These are phyloP conservation scores for Vigna radiata DNA, from an alignment of 306 rosid species.

Conservation along the genomic window DNA sequence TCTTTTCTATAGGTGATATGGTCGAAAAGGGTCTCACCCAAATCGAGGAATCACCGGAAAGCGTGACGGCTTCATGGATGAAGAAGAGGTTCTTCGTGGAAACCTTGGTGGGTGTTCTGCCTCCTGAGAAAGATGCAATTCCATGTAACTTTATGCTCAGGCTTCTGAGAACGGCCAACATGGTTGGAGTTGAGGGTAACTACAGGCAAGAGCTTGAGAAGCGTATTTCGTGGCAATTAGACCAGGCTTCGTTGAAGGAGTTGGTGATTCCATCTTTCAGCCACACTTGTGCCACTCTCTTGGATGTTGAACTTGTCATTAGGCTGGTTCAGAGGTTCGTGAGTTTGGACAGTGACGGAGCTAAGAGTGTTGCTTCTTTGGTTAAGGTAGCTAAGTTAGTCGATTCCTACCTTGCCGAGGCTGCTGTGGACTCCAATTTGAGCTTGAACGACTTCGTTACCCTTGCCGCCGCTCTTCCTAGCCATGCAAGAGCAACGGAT, in stretches of 20 bases:
- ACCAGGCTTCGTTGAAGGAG: constrained; percentile 82
- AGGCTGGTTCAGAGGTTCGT: constrained; percentile 79
- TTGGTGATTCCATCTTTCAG: constrained; percentile 86
- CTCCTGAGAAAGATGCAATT: constrained; percentile 83
- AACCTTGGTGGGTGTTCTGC: constrained; percentile 84
- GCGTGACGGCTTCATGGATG: constrained; percentile 83
- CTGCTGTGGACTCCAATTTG: constrained; percentile 75
- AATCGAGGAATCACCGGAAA: constrained; percentile 61
- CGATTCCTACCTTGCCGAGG: constrained; percentile 81
- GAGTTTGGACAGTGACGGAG: constrained; percentile 63
- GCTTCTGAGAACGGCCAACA: constrained; percentile 82
- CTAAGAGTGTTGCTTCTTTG: constrained; percentile 65
- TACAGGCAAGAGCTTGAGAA: constrained; percentile 79
- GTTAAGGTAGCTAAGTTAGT: constrained; percentile 83
- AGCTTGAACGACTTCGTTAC: constrained; percentile 64
- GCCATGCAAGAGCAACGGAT: constrained; percentile 76
- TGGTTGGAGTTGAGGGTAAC: constrained; percentile 74
- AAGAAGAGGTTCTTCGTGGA: constrained; percentile 89
- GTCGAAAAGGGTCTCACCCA: constrained; percentile 44
- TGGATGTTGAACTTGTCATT: constrained; percentile 75
- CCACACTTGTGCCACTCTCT: constrained; percentile 79
- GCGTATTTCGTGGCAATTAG: constrained; percentile 77
- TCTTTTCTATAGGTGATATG: constrained; percentile 41
- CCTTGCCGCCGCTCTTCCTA: constrained; percentile 78
- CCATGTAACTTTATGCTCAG: constrained; percentile 91